These are phyloP conservation scores for Nicotiana attenuata DNA, from an alignment of 257 asterid genomes.

Conservation along the genomic window DNA sequence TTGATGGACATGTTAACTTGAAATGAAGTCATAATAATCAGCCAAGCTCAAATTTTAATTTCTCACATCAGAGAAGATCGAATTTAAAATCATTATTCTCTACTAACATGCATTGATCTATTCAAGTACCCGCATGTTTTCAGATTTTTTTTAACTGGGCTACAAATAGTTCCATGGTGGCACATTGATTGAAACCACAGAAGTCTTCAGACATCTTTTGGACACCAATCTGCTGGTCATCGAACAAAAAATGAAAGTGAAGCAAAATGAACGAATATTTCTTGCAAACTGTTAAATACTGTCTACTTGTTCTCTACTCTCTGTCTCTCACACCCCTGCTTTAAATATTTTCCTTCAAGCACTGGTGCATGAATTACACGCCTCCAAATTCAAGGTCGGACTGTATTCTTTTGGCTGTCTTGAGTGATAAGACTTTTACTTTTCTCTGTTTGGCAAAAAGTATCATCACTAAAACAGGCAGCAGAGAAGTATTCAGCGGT, in stretches of 20 bases:
- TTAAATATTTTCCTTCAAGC: background rate
- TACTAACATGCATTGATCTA: too few species aligned
- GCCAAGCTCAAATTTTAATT: too few species aligned
- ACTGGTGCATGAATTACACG: background rate
- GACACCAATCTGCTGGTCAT: background rate
- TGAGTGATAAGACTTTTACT: background rate
- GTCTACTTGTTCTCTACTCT: background rate
- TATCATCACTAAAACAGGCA: background rate
- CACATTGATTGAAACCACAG: too few species aligned
- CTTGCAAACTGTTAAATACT: background rate
- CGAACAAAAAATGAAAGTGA: background rate
- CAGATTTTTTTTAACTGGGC: too few species aligned
- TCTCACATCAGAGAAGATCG: too few species aligned
- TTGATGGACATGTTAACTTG: too few species aligned
- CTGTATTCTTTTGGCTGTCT: background rate
- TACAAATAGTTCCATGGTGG: too few species aligned
- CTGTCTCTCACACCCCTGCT: background rate
- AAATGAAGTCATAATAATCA: too few species aligned
- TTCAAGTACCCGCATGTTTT: too few species aligned
- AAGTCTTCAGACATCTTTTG: too few species aligned
- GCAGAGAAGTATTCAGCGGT: background rate
- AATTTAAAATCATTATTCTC: too few species aligned
- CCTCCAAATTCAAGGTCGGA: background rate
- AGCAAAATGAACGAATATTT: too few species aligned
- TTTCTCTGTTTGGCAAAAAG: background rate